phyloP scores from a whole-genome alignment of 2,329 filamentous ascomycete species.

The Alternaria sp. region DNA sequence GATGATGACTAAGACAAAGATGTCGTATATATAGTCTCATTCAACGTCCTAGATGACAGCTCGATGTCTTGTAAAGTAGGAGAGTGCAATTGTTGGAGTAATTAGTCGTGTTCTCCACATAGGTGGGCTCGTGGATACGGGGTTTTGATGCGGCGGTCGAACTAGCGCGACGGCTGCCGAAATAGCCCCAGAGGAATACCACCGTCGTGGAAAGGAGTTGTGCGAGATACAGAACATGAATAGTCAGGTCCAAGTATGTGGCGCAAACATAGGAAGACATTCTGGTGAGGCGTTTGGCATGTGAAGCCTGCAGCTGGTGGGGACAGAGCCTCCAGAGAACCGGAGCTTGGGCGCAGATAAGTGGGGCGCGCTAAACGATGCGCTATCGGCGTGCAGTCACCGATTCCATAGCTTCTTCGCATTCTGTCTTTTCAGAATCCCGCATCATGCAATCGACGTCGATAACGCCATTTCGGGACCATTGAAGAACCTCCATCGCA shows the following conservation, averaged over 20 bases:
- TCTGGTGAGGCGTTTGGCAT: not conserved
- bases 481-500: not conserved
- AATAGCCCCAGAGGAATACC: not conserved
- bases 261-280: not conserved
- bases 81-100: not conserved
- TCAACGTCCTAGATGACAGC: not conserved
- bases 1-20: not conserved
- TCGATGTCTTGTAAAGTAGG: not conserved
- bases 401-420: slow-evolving; percentile 6
- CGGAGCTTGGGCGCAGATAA: not conserved
- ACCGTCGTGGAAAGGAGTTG: not conserved
- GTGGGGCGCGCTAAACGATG: not conserved
- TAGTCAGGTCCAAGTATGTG: no score
- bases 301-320: slow-evolving; percentile 5
- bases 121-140: not conserved
- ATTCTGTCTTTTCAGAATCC: not conserved
- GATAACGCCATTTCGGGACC: not conserved
- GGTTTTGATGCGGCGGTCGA: not conserved
- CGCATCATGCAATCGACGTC: not conserved
- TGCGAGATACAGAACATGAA: not conserved
- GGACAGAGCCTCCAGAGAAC: slow-evolving; percentile 2
- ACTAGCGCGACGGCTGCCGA: not conserved
- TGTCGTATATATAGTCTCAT: rapidly evolving
- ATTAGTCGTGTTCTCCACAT: not conserved
- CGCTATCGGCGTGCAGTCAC: slow-evolving; percentile 11